Evolutionary conservation across 306 rosid species (phyloP), one percentile per base, ranked within the genome.

Genomic region (Canavalia gladiata): DNA sequence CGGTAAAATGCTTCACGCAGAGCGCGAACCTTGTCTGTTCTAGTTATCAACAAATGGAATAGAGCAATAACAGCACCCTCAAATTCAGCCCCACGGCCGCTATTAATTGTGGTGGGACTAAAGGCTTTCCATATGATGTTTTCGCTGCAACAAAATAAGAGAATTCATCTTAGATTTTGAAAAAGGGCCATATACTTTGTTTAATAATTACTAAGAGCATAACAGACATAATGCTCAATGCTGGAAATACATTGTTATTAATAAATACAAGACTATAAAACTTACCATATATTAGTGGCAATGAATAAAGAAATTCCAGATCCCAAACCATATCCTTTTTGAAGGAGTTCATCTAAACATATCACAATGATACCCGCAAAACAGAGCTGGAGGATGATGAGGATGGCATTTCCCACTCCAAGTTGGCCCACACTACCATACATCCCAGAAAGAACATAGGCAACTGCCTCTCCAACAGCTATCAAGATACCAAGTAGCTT

Each of bases 371-470:
- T 92, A 47, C 95, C 95, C 0, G 92, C 95, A 85, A 92, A 90
- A 79, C 88, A 90, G 62, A 92, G 91, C 85, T 90, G 97, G 67
- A 88, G 55, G 34, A 92, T 90, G 8, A 92, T 88, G 45, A 90
- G 91, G 78, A 92, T 85, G n/a, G 94, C 95, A 87, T 90, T 91
- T 13, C 92, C 97, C 33, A 90, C 94, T 11, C 95, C 97, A 65
- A 92, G 97, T 79, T 92, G 97, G 74, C 90, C 88, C 57, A 92
- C 97, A 25, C 97, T 92, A 51, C 94, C 95, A 58, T 89, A 92
- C 95, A 92, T 89, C 56, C 95, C 94, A 25, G 93, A 92, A 68
- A 87, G 87, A 63, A 92, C 93, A 84, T 89, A 92, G 6, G 93
- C 95, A 90, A 88, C 92, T 0, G 94, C 97, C 82, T 92, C 92